A percentile compares a stretch with the other conserved stretches of the same genome.
These are phyloP conservation scores for Phytophthora boehmeriae DNA, from an alignment of 352 stramenopile species.

Conservation along the genomic window DNA sequence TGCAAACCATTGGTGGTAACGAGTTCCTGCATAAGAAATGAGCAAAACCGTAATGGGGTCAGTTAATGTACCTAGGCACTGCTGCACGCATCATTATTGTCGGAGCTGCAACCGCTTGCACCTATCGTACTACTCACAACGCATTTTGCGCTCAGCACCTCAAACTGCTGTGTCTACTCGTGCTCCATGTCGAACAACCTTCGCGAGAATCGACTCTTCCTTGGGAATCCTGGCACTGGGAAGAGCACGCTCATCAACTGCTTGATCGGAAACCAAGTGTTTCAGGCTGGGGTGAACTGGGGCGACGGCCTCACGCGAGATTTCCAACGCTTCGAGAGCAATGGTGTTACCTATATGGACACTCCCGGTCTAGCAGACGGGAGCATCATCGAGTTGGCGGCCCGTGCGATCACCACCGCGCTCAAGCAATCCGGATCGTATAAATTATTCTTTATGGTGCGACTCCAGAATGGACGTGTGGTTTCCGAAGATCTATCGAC, in stretches of 20 bases:
- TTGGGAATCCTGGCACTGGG: constrained; percentile 27
- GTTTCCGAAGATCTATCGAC: constrained; percentile 14
- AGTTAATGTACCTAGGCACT: too few species aligned
- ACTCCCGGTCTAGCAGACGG: constrained; percentile 23
- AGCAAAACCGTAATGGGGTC: too few species aligned
- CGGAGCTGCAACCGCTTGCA: too few species aligned
- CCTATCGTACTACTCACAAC: too few species aligned
- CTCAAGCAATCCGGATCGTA: constrained; percentile 2
- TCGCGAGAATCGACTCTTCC: constrained; percentile 8
- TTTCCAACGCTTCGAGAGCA: constrained; percentile 14
- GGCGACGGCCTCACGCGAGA: constrained; percentile 18
- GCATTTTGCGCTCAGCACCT: too few species aligned
- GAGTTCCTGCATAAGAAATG: too few species aligned
- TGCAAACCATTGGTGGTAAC: too few species aligned
- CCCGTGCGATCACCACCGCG: neutral
- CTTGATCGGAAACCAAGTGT: constrained; percentile 7
- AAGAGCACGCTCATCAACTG: constrained; percentile 40
- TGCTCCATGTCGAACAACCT: neutral
- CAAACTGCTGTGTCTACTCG: too few species aligned
- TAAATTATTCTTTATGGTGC: constrained; percentile 19
- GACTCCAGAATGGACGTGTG: constrained; percentile 14
- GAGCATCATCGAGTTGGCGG: constrained; percentile 10
- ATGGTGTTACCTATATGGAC: constrained; percentile 33
- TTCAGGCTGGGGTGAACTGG: constrained; percentile 19
- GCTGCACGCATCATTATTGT: too few species aligned